phyloP scores from a whole-genome alignment of 345 rosid species.

The Atalantia buxifolia region DNA sequence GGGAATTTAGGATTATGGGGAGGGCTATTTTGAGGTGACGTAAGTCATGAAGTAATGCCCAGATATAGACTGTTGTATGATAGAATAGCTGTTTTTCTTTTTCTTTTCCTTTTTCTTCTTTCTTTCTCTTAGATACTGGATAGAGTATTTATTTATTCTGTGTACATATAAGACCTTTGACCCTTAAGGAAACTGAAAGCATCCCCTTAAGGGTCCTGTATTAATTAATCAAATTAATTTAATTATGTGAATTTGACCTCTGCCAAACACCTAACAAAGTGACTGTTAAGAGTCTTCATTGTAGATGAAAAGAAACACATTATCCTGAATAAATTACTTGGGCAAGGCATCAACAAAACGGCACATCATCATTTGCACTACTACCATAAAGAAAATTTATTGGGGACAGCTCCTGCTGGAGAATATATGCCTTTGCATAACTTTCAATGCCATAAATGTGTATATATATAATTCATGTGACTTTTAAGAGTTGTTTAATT shows the following conservation, averaged over 20 bases:
- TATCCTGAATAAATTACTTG: not conserved
- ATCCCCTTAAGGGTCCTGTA: not conserved
- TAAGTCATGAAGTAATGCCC: conserved; percentile 25
- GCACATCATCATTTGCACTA: conserved; percentile 6
- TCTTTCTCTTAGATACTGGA: not conserved
- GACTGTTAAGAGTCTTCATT: too few relatives aligned
- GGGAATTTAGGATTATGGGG: conserved; percentile 14
- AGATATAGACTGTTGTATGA: conserved; percentile 10
- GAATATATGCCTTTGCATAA: conserved; percentile 21
- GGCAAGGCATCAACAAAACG: not conserved
- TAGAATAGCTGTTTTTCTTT: not conserved
- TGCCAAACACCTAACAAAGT: not conserved
- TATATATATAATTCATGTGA: too few relatives aligned
- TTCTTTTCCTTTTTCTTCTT: not conserved
- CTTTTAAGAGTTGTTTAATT: too few relatives aligned
- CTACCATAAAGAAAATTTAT: not conserved
- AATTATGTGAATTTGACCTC: not conserved
- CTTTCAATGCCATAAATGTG: not conserved
- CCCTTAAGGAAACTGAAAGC: not conserved
- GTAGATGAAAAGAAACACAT: not conserved
- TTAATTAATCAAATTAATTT: not conserved
- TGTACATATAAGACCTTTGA: conserved; percentile 25
- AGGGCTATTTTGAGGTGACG: conserved; percentile 17
- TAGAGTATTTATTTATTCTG: conserved; percentile 5
- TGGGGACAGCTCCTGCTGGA: conserved; percentile 8